These are phyloP conservation scores for Nicotiana noctiflora DNA, from an alignment of 257 asterid genomes.

Conservation along the genomic window DNA sequence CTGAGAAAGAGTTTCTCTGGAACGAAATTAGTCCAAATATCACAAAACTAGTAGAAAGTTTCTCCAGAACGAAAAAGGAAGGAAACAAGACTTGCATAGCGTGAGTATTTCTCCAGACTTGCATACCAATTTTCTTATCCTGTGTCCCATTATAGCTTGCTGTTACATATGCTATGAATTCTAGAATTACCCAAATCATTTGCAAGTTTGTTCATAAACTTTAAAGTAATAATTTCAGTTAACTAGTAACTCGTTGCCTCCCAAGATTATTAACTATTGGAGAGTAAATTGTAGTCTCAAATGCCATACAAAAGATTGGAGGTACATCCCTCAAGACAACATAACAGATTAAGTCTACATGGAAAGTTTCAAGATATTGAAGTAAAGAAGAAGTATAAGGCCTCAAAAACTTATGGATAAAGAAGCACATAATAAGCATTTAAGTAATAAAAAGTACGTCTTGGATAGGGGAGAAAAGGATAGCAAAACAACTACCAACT, in stretches of 20 bases:
- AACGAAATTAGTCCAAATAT: no score
- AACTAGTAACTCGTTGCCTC: not conserved
- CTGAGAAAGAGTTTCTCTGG: no score
- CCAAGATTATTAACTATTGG: not conserved
- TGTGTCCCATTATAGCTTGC: no score
- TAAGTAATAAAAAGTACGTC: not conserved
- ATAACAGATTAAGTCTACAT: not conserved
- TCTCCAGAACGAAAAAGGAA: no score
- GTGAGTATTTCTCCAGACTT: no score
- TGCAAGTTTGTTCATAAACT: not conserved
- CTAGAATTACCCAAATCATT: not conserved
- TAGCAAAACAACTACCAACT: slow-evolving; percentile 8
- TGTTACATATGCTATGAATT: no score
- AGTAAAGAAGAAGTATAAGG: not conserved
- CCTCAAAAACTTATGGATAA: not conserved
- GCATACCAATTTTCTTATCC: no score
- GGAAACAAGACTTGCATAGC: no score
- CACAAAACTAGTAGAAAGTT: no score
- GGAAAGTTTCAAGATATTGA: not conserved
- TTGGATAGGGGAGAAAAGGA: not conserved
- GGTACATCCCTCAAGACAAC: not conserved
- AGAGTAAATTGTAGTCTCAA: not conserved
- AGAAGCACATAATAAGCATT: not conserved
- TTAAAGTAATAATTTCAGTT: not conserved
- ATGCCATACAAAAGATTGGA: not conserved